Conservation (phyloP, 2,329 filamentous ascomycete genomes). For the Tolypocladium cylindrosporum region DNA sequence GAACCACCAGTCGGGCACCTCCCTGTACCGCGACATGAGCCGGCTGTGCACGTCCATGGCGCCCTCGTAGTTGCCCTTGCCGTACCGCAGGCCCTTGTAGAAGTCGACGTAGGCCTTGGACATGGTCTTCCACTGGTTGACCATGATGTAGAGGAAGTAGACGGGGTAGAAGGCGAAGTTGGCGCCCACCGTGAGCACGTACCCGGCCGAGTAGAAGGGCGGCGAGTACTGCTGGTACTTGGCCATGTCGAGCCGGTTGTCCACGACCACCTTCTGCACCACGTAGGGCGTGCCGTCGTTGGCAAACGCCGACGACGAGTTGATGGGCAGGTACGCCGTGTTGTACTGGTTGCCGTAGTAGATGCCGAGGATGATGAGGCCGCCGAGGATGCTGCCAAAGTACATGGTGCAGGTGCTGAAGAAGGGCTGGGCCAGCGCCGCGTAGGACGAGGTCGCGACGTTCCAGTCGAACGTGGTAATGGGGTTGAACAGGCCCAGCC, state of each 20-base stretch:
- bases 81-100: slow-evolving; percentile 25
- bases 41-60: slow-evolving; percentile 29
- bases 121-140: slow-evolving; percentile 19
- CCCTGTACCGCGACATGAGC: slow-evolving; percentile 29
- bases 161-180: slow-evolving; percentile 35
- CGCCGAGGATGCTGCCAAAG: slow-evolving; percentile 22
- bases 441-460: slow-evolving; percentile 25
- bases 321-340: slow-evolving; percentile 35
- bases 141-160: slow-evolving; percentile 32
- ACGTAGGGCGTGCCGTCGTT: slow-evolving; percentile 28
- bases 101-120: slow-evolving; percentile 27
- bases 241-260: slow-evolving; percentile 26
- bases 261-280: slow-evolving; percentile 21
- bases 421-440: slow-evolving; percentile 23
- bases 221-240: slow-evolving; percentile 32
- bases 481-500: slow-evolving; percentile 26
- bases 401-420: slow-evolving; percentile 30
- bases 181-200: slow-evolving; percentile 28
- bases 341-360: slow-evolving; percentile 33
- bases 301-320: slow-evolving; percentile 30
- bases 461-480: slow-evolving; percentile 31
- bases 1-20: slow-evolving; percentile 39
- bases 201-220: slow-evolving; percentile 32
- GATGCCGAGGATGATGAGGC: slow-evolving; percentile 27
- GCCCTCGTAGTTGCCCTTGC: slow-evolving; percentile 29